Percentiles rank a stretch among this genome's conserved stretches.
These are phyloP conservation scores for Parascedosporium putredinis DNA, from an alignment of 2,329 filamentous ascomycete genomes.

Conservation along the genomic window DNA sequence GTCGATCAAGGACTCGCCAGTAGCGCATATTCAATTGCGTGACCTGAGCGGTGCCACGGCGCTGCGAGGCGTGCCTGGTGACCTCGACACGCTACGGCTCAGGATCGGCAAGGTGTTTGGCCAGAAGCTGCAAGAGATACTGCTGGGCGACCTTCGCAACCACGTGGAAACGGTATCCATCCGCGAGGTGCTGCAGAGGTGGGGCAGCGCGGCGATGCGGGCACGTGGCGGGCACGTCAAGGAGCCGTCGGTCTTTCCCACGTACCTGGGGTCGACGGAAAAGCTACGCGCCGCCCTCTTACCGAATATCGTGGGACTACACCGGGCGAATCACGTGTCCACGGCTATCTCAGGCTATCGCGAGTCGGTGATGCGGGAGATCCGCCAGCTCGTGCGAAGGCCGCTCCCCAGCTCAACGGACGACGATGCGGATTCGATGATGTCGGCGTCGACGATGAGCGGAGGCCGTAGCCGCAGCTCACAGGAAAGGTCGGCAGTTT, in stretches of 20 bases:
- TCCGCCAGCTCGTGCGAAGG: slow-evolving; percentile 72
- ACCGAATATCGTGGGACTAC: slow-evolving; percentile 65
- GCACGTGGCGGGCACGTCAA: slow-evolving; percentile 57
- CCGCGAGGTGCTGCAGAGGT: slow-evolving; percentile 69
- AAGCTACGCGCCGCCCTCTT: slow-evolving; percentile 60
- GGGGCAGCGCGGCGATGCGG: slow-evolving; percentile 68
- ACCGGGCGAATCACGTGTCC: slow-evolving; percentile 68
- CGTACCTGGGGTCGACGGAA: slow-evolving; percentile 66
- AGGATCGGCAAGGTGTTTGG: slow-evolving; percentile 86
- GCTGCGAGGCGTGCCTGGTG: slow-evolving; percentile 67
- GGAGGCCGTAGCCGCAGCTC: slow-evolving; percentile 51
- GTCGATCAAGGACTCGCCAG: slow-evolving; percentile 18
- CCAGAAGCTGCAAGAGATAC: slow-evolving; percentile 61
- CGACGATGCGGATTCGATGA: slow-evolving; percentile 83
- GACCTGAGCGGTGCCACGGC: slow-evolving; percentile 71
- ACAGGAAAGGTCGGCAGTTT: slow-evolving; percentile 79
- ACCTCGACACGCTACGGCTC: slow-evolving; percentile 64
- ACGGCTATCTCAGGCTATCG: slow-evolving; percentile 77
- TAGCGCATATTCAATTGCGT: slow-evolving; percentile 30
- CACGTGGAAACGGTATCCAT: slow-evolving; percentile 66
- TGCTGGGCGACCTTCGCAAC: slow-evolving; percentile 70
- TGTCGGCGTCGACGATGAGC: slow-evolving; percentile 69
- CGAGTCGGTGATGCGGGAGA: slow-evolving; percentile 73
- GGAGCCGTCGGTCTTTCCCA: slow-evolving; percentile 59
- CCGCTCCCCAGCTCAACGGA: slow-evolving; percentile 88